Conservation (phyloP, 768 basidiomycete species). For the Suillus discolor region DNA sequence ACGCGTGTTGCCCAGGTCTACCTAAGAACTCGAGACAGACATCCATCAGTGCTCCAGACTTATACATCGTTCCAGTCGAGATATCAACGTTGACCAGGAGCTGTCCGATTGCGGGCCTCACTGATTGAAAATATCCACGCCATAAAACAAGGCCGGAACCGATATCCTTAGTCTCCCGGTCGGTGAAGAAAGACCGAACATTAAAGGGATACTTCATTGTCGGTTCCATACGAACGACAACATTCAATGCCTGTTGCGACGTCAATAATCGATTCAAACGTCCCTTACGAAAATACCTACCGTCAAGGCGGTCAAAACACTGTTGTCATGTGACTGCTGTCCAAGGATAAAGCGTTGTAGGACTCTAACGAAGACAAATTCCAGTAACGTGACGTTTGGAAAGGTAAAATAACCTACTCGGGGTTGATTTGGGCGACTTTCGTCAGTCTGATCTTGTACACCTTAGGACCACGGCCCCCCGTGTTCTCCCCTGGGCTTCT, state of each 20-base stretch:
- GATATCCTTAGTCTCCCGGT: slow-evolving; percentile 52
- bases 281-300: slow-evolving; percentile 34
- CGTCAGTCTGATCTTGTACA: slow-evolving; percentile 65
- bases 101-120: slow-evolving; percentile 63
- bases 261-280: slow-evolving; percentile 3
- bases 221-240: slow-evolving; percentile 76
- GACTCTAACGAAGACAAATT: slow-evolving; percentile 43
- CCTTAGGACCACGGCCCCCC: slow-evolving; percentile 51
- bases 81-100: slow-evolving; percentile 80
- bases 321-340: slow-evolving; percentile 67
- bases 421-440: slow-evolving; percentile 64
- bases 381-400: slow-evolving; percentile 22
- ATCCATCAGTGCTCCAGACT: slow-evolving; percentile 57
- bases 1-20: slow-evolving; percentile 27
- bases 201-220: slow-evolving; percentile 70
- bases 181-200: slow-evolving; percentile 73
- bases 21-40: slow-evolving; percentile 61
- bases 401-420: slow-evolving; percentile 36
- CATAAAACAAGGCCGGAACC: slow-evolving; percentile 70
- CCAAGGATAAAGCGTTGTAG: slow-evolving; percentile 66
- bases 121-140: slow-evolving; percentile 82
- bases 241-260: slow-evolving; percentile 61
- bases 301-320: slow-evolving; percentile 66
- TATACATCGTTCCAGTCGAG: slow-evolving; percentile 76
- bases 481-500: slow-evolving; percentile 36